Evolutionary conservation across 2,329 filamentous ascomycete genomes (phyloP).

Genomic region (Fusarium irregulare): DNA sequence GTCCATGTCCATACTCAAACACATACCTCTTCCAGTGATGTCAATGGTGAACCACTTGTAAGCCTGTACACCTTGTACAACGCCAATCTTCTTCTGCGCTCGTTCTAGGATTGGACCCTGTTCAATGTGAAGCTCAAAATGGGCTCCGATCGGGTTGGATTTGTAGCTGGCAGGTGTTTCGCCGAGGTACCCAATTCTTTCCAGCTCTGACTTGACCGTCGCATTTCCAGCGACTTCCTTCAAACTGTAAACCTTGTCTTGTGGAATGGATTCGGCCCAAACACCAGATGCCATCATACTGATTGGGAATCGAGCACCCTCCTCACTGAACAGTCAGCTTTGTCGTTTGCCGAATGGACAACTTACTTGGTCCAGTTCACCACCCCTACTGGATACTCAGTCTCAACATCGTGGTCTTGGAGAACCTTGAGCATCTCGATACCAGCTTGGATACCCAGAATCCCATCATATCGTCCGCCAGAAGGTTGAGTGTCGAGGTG

Average conservation of each 20-base stretch:
- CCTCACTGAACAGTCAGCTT: constrained; percentile 66
- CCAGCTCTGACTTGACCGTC: constrained; percentile 61
- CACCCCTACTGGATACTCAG: constrained; percentile 77
- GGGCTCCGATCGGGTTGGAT: constrained; percentile 71
- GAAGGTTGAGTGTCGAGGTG: constrained; percentile 74
- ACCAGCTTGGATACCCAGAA: constrained; percentile 78
- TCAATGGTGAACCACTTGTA: constrained; percentile 45
- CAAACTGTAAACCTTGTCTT: constrained; percentile 71
- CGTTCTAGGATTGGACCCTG: constrained; percentile 59
- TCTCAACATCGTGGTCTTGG: constrained; percentile 74
- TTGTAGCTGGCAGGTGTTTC: constrained; percentile 46
- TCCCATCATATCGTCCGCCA: constrained; percentile 80
- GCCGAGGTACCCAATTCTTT: constrained; percentile 78
- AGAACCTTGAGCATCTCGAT: constrained; percentile 78
- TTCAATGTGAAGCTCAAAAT: constrained; percentile 88
- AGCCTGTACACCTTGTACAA: constrained; percentile 42
- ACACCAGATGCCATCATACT: constrained; percentile 81
- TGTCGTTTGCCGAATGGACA: fast-evolving
- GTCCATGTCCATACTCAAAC: fast-evolving
- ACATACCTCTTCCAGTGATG: constrained; percentile 42
- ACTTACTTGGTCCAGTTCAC: constrained; percentile 80
- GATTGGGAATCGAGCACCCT: constrained; percentile 82
- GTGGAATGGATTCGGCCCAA: constrained; percentile 75
- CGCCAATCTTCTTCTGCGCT: constrained; percentile 26
- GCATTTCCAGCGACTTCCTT: constrained; percentile 61